Base-by-base conservation (phyloP, 345 rosid genomes). In the Gossypium sturtianum region DNA sequence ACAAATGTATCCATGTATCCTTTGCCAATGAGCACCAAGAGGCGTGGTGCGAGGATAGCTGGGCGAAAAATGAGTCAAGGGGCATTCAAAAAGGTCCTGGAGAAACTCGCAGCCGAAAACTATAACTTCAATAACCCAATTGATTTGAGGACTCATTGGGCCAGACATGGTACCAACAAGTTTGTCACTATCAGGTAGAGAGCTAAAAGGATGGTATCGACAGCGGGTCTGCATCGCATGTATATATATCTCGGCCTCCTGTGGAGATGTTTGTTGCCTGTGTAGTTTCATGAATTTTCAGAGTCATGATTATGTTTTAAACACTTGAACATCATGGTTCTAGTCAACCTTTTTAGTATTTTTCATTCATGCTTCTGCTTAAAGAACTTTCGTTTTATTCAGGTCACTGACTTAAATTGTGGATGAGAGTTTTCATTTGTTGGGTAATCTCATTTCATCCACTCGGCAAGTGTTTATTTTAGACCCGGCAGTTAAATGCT, bases 61-160 rank as follows among this genome's bases (percentile, higher is more conserved):
- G 99, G 99, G 2, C 86, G 99, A 85, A 95, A 95, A 83, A 95
- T 95, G 99, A 95, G 99, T 52, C 94, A 88, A 78, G 99, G 99
- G 3, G 99, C 99, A 11, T 95, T 95, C 76, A 95, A 91, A 86
- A 95, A 95, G 81, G 98, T 95, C 56, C 78, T 95, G 83, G 98
- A 90, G 91, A 93, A 91, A 80, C 94, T 95, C 10, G 97, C 97
- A 13, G 89, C 91, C 25, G 99, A 93, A 82, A 98, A 97, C 27
- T 90, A 83, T 83, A 85, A 86, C 83, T 90, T 94, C 77, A 75
- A 81, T 75, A 89, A 88, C 80, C 81, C 97, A 3, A 89, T 94
- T 80, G 98, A 94, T 84, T 80, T 94, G 83, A 92, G 90, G 90
- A 78, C 85, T 64, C 91, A 95, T 80, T 95, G 99, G 99, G 98